Base-by-base conservation (phyloP, 169 alveolate genomes). In the Besnoitia besnoiti region DNA sequence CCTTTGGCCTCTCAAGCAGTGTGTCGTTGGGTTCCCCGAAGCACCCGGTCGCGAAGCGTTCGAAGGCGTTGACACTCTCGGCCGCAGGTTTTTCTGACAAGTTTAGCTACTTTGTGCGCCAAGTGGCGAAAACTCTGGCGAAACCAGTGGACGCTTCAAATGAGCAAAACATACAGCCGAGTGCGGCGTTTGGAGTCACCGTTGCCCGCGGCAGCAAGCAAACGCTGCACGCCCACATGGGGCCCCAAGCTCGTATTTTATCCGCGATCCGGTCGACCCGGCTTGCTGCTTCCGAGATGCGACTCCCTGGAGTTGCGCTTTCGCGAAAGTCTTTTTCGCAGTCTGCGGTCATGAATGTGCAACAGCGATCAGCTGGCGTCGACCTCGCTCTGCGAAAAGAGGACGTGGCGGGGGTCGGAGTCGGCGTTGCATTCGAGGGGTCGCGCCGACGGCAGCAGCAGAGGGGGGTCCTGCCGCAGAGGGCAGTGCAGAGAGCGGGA, bases 21-120 rank as follows among this genome's bases (percentile, higher is more conserved):
- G 87, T 77, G 61, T 1, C 87, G 0, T 1, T 77, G 19, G 61
- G 59, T 16, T 44, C 49, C 40, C 21, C 87, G 37, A 35, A 30
- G 37, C 87, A 19, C 14, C 87, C 87, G 61, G 7, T 35, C 10
- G 87, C 40, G 59, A 24, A 42, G 27, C 49, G 87, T 0, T 14
- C 10, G 87, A 77, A 40, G 35, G 87, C 24, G 61, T 10, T 77
- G 40, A 44, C 87, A 27, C 40, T 77, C 37, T 44, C 1, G 5
- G 61, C 40, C 7, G 59, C 59, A 77, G 87, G 87, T 55, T 77
- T 40, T 21, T 21, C 55, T n/a, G 87, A 77, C 35, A 37, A 77
- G 35, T 55, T 77, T 21, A 37, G 12, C 30, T 42, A 37, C 21
- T 7, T 44, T 7, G n/a, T 77, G 19, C 59, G 61, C 55, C 33